Evolutionary conservation across 73 alveolate species (phyloP).

Genomic region (Paramecium caudatum): DNA sequence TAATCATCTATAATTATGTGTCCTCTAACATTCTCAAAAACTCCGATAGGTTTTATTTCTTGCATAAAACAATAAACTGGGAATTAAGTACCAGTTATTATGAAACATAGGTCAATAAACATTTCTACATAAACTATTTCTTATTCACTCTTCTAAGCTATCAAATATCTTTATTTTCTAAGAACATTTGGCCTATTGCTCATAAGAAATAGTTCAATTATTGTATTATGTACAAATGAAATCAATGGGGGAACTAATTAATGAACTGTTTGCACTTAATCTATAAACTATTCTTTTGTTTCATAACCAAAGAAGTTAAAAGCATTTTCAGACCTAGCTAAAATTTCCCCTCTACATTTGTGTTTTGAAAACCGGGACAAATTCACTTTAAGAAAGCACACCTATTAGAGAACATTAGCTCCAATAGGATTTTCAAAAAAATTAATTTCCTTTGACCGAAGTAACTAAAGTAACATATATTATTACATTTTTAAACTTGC

Average conservation of each 20-base stretch:
- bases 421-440: constrained; percentile 17
- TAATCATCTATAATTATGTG: constrained; percentile 34
- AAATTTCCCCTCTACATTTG: constrained; percentile 34
- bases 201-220: constrained; percentile 51
- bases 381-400: constrained; percentile 45
- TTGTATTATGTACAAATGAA: not conserved
- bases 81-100: constrained; percentile 37
- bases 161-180: not conserved
- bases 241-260: constrained; percentile 2
- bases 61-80: constrained; percentile 56
- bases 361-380: constrained; percentile 39
- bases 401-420: not conserved
- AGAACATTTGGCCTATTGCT: constrained; percentile 54
- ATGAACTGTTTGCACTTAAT: not conserved
- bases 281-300: not conserved
- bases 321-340: constrained; percentile 10
- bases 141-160: not conserved
- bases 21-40: constrained; percentile 50
- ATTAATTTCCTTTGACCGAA: constrained; percentile 13
- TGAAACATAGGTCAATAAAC: constrained; percentile 51
- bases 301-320: constrained; percentile 33
- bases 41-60: constrained; percentile 9
- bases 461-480: not conserved
- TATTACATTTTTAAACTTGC: not conserved
- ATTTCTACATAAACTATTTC: constrained; percentile 48